Conservation (phyloP, 2,329 filamentous ascomycete genomes). For the Aspergillus novoparasiticus region DNA sequence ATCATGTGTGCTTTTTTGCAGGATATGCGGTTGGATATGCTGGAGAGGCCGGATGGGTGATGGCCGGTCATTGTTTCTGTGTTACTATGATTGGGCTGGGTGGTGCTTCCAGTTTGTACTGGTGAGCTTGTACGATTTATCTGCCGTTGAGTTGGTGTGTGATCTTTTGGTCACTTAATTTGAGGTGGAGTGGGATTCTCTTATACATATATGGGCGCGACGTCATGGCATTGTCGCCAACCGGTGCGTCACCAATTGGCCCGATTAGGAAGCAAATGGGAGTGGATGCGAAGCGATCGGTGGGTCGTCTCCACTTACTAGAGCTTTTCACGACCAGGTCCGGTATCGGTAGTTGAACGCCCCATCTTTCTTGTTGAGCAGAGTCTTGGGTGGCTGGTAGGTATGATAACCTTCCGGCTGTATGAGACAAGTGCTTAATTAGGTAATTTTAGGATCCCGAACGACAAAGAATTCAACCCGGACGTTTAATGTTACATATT, state of each 20-base stretch:
- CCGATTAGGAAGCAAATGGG: background rate
- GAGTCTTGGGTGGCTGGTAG: background rate
- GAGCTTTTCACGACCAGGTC: background rate
- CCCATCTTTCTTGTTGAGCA: background rate
- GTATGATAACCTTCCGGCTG: background rate
- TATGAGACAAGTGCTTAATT: background rate
- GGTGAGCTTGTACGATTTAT: too few relatives aligned
- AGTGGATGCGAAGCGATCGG: background rate
- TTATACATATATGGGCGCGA: background rate
- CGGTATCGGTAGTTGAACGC: background rate
- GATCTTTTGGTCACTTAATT: background rate
- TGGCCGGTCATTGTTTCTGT: background rate
- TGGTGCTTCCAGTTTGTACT: background rate
- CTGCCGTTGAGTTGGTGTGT: too few relatives aligned
- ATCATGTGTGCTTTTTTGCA: conserved; percentile 12
- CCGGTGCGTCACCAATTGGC: background rate
- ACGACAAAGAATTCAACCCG: background rate
- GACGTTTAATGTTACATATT: conserved; percentile 2
- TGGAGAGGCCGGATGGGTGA: background rate
- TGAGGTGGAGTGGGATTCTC: background rate
- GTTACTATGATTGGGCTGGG: background rate
- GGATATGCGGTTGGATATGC: conserved; percentile 14
- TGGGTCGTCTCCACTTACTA: background rate
- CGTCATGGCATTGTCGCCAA: background rate
- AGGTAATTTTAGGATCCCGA: background rate